Evolutionary conservation across 2,329 filamentous ascomycete species (phyloP), one percentile per base, ranked within the genome.

Genomic region (Alternaria alternata): DNA sequence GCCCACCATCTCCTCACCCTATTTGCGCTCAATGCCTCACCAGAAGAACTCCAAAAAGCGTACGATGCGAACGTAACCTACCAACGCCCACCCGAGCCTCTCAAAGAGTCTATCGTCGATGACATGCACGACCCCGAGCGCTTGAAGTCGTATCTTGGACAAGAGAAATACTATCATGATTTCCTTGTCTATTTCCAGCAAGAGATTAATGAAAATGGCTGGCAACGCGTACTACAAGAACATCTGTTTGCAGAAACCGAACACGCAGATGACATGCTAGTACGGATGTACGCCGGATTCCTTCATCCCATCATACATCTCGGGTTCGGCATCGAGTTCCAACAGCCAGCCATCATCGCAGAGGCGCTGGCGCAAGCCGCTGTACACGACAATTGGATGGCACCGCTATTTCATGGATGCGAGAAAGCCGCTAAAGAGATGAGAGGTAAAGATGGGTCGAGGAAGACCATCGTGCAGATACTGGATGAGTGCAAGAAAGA

Each of bases 261-360:
- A 43, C 80, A 84, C 43, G 88, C 89, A 5, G 87, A 93, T 39
- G 88, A 89, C 62, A 81, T 97, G 82, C 79, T 94, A 3, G 82
- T 83, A 2, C 84, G 93, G 18, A 80, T 94, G 71, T 93, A 87
- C 71, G 85, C 84, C 16, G 88, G 91, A 0, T 85, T 94, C 63
- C 68, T 93, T 2, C 92, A 96, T 72, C 92, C 93, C 2, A 80
- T 95, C 16, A 94, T 97, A 63, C 92, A 96, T 74, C 84, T 96
- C 20, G 91, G 93, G 49, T 96, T 93, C 73, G 93, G 91, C 5
- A 75, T 97, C 36, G 93, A 96, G 74, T 96, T 93, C 81, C 76
- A 85, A 9, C 92, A 96, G 73, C 92, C 92, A 2, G 91, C 91
- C 38, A 88, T 96, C 60, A 84, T 97, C 28, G 92, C 93, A 6